Evolutionary conservation across 2,329 filamentous ascomycete species (phyloP), one percentile per base, ranked within the genome.

Genomic region (Trichophyton rubrum): DNA sequence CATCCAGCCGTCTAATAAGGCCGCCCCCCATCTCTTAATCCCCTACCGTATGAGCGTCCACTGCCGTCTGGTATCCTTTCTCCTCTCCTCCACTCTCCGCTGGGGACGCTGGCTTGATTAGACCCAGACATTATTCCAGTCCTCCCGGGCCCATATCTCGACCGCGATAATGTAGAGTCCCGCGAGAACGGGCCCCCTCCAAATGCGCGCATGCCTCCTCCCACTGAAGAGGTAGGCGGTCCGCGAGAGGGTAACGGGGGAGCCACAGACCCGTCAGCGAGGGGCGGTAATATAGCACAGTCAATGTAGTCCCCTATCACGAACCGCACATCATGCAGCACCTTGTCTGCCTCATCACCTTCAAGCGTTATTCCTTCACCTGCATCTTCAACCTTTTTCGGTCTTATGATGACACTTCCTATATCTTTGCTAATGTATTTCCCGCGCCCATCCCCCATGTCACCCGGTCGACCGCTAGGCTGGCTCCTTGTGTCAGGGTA

Each of bases 261-360:
- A 49, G 85, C 85, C 43, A 95, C 85, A 35, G 82, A 82, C 0
- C 90, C 90, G 70, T 92, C 87, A 35, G 82, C 77, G 27, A 88
- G 75, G 0, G 89, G 89, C 47, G 89, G 85, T 60, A 92, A 77
- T 62, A 96, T 85, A 3, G 89, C 88, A 71, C 89, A 92, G 61
- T 87, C 86, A 45, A 97, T 80, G 69, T 88, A 95, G 73, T 97
- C 92, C 0, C 92, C 92, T 64, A 93, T 87, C 9, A 96, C 87
- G 68, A 96, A 95, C 22, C 86, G 82, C 38, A 83, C 85, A 59
- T 95, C 89, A 41, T 79, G 79, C 35, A 97, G 75, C 7, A 88
- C 91, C 75, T 87, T 92, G 30, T 85, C 79, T 9, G 83, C 81
- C 30, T 89, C 85, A 4, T 81, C 81, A 38, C 79, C 79, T 59